Percentiles rank a stretch among this genome's conserved stretches.
phyloP scores from a whole-genome alignment of 371 early-diverging fungal species.

The Apophysomyces elegans region DNA sequence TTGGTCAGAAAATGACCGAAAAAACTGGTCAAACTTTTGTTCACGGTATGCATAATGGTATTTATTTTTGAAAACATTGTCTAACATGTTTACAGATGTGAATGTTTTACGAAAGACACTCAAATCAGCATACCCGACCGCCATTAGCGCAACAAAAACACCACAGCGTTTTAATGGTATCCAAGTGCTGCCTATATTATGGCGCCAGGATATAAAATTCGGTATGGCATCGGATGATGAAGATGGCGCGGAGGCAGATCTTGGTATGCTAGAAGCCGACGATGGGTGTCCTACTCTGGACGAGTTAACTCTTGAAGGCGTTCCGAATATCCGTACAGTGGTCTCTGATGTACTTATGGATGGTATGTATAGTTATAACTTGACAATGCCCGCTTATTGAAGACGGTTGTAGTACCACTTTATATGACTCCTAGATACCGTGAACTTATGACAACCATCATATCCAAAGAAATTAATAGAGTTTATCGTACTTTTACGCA shows the following conservation, averaged over 20 bases:
- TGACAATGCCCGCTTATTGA: no score
- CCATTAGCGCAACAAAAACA: slow-evolving; percentile 29
- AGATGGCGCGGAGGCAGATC: slow-evolving; percentile 54
- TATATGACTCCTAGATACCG: slow-evolving; percentile 86
- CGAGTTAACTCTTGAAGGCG: slow-evolving; percentile 82
- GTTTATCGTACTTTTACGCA: slow-evolving; percentile 71
- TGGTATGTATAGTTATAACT: slow-evolving; percentile 45
- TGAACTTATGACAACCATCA: slow-evolving; percentile 77
- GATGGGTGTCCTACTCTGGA: slow-evolving; percentile 74
- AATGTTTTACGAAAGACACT: slow-evolving; percentile 75
- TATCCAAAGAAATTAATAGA: slow-evolving; percentile 77
- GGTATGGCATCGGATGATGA: slow-evolving; percentile 59
- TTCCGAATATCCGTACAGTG: slow-evolving; percentile 79
- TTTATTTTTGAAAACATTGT: not conserved
- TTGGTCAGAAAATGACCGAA: slow-evolving; percentile 86
- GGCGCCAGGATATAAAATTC: slow-evolving; percentile 82
- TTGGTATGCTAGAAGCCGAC: slow-evolving; percentile 55
- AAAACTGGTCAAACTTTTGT: slow-evolving; percentile 75
- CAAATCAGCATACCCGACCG: slow-evolving; percentile 57
- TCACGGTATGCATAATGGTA: slow-evolving; percentile 53
- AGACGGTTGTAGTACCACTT: slow-evolving; percentile 60
- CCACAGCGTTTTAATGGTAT: slow-evolving; percentile 61
- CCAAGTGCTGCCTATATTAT: slow-evolving; percentile 83
- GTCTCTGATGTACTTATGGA: slow-evolving; percentile 86
- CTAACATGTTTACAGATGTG: slow-evolving; percentile 55